phyloP scores from a whole-genome alignment of 495 filamentous ascomycete species.

The Penicillium paradoxum region DNA sequence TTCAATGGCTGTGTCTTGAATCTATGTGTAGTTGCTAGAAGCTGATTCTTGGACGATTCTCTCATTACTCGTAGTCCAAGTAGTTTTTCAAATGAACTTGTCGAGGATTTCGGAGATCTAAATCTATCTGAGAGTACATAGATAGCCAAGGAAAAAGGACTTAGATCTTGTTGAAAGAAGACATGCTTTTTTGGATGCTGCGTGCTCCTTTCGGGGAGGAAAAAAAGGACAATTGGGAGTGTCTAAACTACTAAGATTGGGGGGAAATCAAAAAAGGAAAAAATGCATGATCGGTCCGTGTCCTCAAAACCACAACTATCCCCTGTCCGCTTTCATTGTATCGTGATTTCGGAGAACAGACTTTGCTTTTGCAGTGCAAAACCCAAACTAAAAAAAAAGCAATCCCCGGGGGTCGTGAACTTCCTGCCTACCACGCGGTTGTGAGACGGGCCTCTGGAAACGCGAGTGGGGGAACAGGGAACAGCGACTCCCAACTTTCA shows the following conservation, averaged over 20 bases:
- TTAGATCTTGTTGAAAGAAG: slow-evolving; percentile 17
- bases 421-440: background rate
- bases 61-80: background rate
- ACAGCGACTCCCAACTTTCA: slow-evolving; percentile 10
- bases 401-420: slow-evolving; percentile 3
- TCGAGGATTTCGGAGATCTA: slow-evolving; percentile 1
- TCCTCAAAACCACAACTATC: slow-evolving; percentile 32
- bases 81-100: background rate
- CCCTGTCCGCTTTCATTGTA: slow-evolving; percentile 41
- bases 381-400: slow-evolving; percentile 12
- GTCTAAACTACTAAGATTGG: slow-evolving; percentile 44
- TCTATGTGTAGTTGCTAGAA: background rate
- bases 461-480: background rate
- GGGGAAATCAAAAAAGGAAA: slow-evolving; percentile 26
- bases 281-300: slow-evolving; percentile 39
- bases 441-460: background rate
- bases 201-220: slow-evolving; percentile 15
- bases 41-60: background rate
- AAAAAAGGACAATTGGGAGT: slow-evolving; percentile 33
- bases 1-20: background rate
- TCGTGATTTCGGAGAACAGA: slow-evolving; percentile 33
- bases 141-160: background rate
- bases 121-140: background rate
- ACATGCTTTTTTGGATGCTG: slow-evolving; percentile 21
- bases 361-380: slow-evolving; percentile 20